Conservation (phyloP, 2,329 filamentous ascomycete species). For the Lecanoromycetidae sp. region DNA sequence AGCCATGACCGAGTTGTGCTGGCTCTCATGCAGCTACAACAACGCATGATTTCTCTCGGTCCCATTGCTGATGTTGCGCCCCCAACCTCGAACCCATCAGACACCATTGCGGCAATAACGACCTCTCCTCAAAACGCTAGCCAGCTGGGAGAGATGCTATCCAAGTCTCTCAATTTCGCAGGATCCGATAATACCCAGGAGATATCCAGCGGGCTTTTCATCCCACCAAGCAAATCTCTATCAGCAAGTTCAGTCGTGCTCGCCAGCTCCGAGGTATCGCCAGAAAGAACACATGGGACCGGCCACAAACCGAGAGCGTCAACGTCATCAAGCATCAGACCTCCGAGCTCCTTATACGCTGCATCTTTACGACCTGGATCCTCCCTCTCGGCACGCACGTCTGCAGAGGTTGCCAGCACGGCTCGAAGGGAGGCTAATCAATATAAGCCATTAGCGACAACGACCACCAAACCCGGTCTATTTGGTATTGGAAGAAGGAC, state of each 20-base stretch:
- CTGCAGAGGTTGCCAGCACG: neutral
- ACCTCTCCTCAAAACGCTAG: neutral
- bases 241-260: too few species aligned
- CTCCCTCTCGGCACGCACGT: neutral
- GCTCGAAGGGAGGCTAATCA: neutral
- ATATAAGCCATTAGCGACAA: slow-evolving; percentile 15
- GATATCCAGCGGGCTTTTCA: neutral
- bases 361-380: too few species aligned
- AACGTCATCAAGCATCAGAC: neutral
- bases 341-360: too few species aligned
- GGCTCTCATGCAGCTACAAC: slow-evolving; percentile 27
- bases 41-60: slow-evolving; percentile 17
- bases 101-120: neutral
- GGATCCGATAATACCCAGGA: neutral
- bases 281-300: too few species aligned
- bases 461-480: slow-evolving; percentile 6
- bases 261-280: too few species aligned
- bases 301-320: too few species aligned
- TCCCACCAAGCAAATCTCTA: neutral
- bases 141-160: too few species aligned
- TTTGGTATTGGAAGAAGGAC: slow-evolving; percentile 9
- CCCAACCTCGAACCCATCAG: neutral
- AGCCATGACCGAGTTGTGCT: slow-evolving; percentile 27
- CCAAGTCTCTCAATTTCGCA: too few species aligned
- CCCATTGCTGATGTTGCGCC: slow-evolving; percentile 11